Conservation (phyloP, 768 basidiomycete genomes). For the Leucosporidium creatinivorum region DNA sequence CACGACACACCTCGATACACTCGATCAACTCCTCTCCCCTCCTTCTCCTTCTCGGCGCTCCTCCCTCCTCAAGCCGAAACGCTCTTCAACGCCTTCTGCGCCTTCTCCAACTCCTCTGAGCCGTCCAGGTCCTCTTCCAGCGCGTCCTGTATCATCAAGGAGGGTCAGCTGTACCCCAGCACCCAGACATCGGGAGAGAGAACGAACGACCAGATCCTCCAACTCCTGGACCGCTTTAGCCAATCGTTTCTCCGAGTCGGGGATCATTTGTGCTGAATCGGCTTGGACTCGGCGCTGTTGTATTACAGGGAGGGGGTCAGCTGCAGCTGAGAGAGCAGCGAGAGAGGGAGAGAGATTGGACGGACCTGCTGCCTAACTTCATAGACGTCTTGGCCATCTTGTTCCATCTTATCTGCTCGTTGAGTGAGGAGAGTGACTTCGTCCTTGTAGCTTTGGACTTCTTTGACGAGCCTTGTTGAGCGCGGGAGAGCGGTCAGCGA, state of each 20-base stretch:
- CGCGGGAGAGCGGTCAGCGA: not conserved
- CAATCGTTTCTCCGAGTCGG: slow-evolving; percentile 58
- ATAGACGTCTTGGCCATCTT: slow-evolving; percentile 47
- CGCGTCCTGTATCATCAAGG: slow-evolving; percentile 4
- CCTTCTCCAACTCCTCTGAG: slow-evolving; percentile 14
- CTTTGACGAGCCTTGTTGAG: slow-evolving; percentile 56
- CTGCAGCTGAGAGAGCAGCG: not conserved
- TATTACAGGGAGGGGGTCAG: not conserved
- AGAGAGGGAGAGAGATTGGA: not conserved
- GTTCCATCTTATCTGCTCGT: slow-evolving; percentile 58
- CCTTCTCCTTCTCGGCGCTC: too few species aligned
- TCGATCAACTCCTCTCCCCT: too few species aligned
- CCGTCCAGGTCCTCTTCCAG: slow-evolving; percentile 7
- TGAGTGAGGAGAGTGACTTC: slow-evolving; percentile 57
- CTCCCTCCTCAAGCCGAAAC: too few species aligned
- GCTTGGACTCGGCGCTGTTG: slow-evolving; percentile 60
- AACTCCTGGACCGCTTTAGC: slow-evolving; percentile 59
- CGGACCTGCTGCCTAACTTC: slow-evolving; percentile 28
- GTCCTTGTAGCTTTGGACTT: slow-evolving; percentile 57
- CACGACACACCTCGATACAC: too few species aligned
- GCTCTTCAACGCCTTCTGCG: slow-evolving; percentile 2
- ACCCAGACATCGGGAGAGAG: not conserved
- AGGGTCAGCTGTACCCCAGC: not conserved
- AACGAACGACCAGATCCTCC: slow-evolving; percentile 54
- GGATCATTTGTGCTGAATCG: slow-evolving; percentile 74